Evolutionary conservation across 345 rosid genomes (phyloP), one percentile per base, ranked within the genome.

Genomic region (Salix caprea): DNA sequence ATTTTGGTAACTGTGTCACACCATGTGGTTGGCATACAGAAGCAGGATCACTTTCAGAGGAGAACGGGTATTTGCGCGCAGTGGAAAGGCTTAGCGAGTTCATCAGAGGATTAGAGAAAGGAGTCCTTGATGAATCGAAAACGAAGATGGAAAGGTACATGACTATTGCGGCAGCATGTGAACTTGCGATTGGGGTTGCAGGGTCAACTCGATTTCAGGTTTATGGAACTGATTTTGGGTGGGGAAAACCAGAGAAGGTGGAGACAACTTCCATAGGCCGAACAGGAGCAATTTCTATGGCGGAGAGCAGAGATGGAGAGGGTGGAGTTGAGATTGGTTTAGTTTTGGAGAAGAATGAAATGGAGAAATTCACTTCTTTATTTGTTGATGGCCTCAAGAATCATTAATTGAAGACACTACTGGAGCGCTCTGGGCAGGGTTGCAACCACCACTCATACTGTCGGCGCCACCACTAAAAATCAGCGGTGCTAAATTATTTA

Each of bases 191-290:
- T 62, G 6, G 19, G 66, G 66, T 62, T n/a, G 66, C 66, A 13
- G 75, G 65, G 65, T 72, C 67, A 15, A 4, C 67, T 19, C 46
- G 48, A 32, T 34, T 37, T 30, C 62, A 56, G 15, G 54, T 73
- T 23, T 81, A 81, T n/a, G 84, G 71, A 19, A n/a, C 23, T 6
- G 75, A 81, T 69, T 81, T 81, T 24, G 80, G 80, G 2, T 81
- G 84, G 84, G 84, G 80, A 37, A 64, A 28, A n/a, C 74, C 74
- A 19, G 64, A 13, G 39, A 48, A 28, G 64, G 26, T 21, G 23
- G 74, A 71, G 52, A 6, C 30, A 8, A 71, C 74, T 1, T 48
- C 74, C 39, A 48, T 70, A 11, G 61, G 26, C 26, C 12, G 74
- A 42, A 70, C 36, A 15, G 60, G 23, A 23, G 7, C 74, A 9